Conservation (phyloP, 2,329 filamentous ascomycete species). For the Xylariaceae sp. region DNA sequence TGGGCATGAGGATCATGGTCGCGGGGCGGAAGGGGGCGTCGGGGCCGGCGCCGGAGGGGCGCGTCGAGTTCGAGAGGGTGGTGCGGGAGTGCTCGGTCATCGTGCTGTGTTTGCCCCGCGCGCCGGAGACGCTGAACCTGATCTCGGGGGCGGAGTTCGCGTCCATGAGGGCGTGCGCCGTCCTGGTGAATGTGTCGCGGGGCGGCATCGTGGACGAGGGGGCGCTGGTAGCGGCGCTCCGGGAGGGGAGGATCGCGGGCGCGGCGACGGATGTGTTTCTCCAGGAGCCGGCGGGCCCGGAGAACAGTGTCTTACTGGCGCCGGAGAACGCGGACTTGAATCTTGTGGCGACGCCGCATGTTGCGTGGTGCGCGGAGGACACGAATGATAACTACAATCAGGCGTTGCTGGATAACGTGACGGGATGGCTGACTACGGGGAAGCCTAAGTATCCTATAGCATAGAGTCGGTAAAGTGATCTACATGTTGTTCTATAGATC, state of each 20-base stretch:
- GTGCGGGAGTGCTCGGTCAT: conserved; percentile 24
- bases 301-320: conserved; percentile 17
- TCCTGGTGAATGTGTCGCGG: conserved; percentile 29
- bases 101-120: conserved; percentile 23
- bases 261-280: conserved; percentile 25
- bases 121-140: conserved; percentile 23
- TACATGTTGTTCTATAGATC: too few relatives aligned
- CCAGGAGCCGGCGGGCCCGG: conserved; percentile 22
- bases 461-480: background rate
- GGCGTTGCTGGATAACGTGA: conserved; percentile 21
- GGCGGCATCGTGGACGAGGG: conserved; percentile 28
- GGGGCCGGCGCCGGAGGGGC: conserved; percentile 13
- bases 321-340: conserved; percentile 23
- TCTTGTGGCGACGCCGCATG: conserved; percentile 26
- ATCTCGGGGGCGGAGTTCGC: conserved; percentile 20
- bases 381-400: conserved; percentile 22
- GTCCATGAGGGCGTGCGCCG: conserved; percentile 18
- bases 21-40: conserved; percentile 23
- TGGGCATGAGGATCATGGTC: conserved; percentile 26
- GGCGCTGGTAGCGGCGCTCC: conserved; percentile 22
- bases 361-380: conserved; percentile 28
- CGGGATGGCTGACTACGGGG: conserved; percentile 18
- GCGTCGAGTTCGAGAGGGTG: conserved; percentile 21
- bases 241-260: conserved; percentile 23
- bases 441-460: conserved; percentile 16